A percentile compares a stretch with the other conserved stretches of the same genome.
Conservation (phyloP, 2,329 filamentous ascomycete species). For the Pseudopithomyces chartarum region DNA sequence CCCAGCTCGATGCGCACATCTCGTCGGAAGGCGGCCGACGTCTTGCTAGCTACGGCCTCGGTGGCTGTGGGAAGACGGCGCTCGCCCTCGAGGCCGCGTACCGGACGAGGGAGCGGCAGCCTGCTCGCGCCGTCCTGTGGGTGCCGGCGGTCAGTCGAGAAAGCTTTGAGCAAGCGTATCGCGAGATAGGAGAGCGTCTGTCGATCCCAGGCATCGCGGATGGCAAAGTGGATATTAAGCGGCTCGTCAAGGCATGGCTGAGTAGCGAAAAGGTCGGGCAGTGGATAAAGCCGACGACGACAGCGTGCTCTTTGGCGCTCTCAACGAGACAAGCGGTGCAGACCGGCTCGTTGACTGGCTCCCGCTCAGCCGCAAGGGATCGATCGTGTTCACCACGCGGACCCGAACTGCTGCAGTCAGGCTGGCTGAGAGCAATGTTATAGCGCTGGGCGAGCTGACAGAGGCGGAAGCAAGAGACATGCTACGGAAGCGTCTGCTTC, state of each 20-base stretch:
- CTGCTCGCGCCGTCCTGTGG: slow-evolving; percentile 14
- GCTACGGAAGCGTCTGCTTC: slow-evolving; percentile 5
- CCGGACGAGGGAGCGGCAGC: slow-evolving; percentile 33
- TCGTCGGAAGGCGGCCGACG: slow-evolving; percentile 5
- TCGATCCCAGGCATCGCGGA: slow-evolving; percentile 19
- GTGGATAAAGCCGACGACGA: background rate
- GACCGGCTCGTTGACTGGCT: slow-evolving; percentile 36
- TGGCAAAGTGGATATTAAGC: slow-evolving; percentile 41
- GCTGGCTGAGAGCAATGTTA: slow-evolving; percentile 26
- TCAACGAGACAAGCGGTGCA: background rate
- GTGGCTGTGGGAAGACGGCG: slow-evolving; percentile 14
- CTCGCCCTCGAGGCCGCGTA: slow-evolving; percentile 44
- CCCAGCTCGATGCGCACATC: slow-evolving; percentile 10
- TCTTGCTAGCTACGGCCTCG: slow-evolving; percentile 15
- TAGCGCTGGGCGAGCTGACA: slow-evolving; percentile 41
- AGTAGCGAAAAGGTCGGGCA: slow-evolving; percentile 20
- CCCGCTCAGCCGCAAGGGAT: slow-evolving; percentile 39
- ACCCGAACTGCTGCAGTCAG: slow-evolving; percentile 34
- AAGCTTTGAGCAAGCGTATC: slow-evolving; percentile 26
- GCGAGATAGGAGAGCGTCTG: slow-evolving; percentile 9
- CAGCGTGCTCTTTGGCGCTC: background rate
- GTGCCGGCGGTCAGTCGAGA: slow-evolving; percentile 13
- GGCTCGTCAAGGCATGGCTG: slow-evolving; percentile 42
- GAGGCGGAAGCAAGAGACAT: slow-evolving; percentile 25
- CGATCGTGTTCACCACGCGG: slow-evolving; percentile 48